Evolutionary conservation across 2,329 filamentous ascomycete species (phyloP).

Genomic region (Monosporascus sp.): DNA sequence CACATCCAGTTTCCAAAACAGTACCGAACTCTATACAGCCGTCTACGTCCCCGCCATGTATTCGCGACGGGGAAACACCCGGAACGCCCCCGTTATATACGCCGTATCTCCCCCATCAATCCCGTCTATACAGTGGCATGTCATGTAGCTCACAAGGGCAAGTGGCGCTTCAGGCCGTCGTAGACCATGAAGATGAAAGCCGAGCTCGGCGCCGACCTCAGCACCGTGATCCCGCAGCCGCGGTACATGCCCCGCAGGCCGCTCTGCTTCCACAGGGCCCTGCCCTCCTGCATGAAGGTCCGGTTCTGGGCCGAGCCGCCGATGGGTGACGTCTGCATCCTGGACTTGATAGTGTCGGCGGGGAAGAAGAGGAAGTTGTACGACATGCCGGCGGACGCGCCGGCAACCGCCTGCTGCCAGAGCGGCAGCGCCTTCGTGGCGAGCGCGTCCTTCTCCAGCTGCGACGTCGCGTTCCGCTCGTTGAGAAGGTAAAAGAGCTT

Average conservation of each 20-base stretch:
- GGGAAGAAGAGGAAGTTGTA: constrained; percentile 99
- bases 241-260: constrained; percentile 84
- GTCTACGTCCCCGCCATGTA: too few species aligned
- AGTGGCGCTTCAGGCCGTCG: constrained; percentile 71
- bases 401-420: constrained; percentile 82
- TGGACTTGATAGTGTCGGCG: constrained; percentile 93
- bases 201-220: constrained; percentile 86
- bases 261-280: constrained; percentile 71
- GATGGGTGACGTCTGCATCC: constrained; percentile 86
- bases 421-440: constrained; percentile 59
- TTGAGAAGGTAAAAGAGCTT: constrained; percentile 61
- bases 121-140: constrained; percentile 6
- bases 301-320: constrained; percentile 47
- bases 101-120: constrained; percentile 1
- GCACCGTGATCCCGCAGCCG: constrained; percentile 89
- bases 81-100: background rate
- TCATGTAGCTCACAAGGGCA: constrained; percentile 38
- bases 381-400: constrained; percentile 80
- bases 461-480: constrained; percentile 33
- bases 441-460: constrained; percentile 34
- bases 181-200: constrained; percentile 97
- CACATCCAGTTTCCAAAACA: too few species aligned
- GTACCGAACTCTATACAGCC: too few species aligned
- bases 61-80: too few species aligned
- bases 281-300: constrained; percentile 68